Evolutionary conservation across 2,329 filamentous ascomycete species (phyloP), one percentile per base, ranked within the genome.

Genomic region (Tolypocladium nubicola): DNA sequence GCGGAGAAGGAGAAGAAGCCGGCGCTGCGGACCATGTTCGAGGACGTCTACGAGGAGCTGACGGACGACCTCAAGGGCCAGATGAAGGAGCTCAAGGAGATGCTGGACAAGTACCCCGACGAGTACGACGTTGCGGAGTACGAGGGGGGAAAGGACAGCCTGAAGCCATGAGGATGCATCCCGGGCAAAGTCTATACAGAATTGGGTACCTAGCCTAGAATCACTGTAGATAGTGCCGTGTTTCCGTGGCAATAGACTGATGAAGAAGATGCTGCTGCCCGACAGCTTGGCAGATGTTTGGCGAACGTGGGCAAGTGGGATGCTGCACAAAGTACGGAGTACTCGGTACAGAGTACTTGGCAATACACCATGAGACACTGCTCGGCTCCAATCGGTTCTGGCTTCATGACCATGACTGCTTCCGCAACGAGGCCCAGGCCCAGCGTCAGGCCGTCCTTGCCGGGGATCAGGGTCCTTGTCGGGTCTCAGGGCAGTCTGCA

Each of bases 11-110:
- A 88, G 72, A 90, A 89, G 80, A 90, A 89, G 70, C 88, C 89
- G 1, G 78, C 84, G 2, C 78, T 95, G 39, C 76, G 82, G 52
- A 70, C 79, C 57, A 85, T 91, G 76, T 97, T 97, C 71, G 85
- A 88, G 63, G 94, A 94, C 70, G 82, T 97, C 1, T 99, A 97
- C 71, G 90, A 94, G 70, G 83, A 90, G 52, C 65, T 97, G 64
- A 97, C 91, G 0, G 86, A 88, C 52, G 91, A 96, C 65, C 77
- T 88, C 60, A 81, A 78, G 69, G 79, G 75, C 47, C 94, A 99
- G 77, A 91, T 75, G 71, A 60, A 61, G 37, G 82, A 92, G 73
- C 76, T 97, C 66, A 88, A 78, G 68, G 80, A 83, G n/a, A 80
- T 96, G 55, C 68, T 99, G 54, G 84, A 93, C 64, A 85, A 81